These are phyloP conservation scores for Mycena rebaudengoi DNA, from an alignment of 768 basidiomycete species.

Conservation along the genomic window DNA sequence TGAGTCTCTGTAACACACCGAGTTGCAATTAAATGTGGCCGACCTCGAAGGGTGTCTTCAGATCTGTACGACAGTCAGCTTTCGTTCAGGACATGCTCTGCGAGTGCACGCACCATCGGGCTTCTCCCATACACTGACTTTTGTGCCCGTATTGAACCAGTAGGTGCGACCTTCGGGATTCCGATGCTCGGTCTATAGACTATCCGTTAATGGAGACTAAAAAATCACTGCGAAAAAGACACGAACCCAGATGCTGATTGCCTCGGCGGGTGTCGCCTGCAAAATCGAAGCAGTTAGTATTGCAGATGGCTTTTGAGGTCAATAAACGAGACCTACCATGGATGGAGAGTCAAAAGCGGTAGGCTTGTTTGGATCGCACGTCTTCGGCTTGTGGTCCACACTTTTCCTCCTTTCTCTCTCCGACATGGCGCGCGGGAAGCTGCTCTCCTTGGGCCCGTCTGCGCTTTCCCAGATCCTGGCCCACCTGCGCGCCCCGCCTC, in stretches of 20 bases:
- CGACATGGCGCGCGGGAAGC: slow-evolving; percentile 25
- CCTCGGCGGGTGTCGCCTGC: slow-evolving; percentile 18
- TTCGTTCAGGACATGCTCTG: slow-evolving; percentile 3
- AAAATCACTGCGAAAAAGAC: not conserved
- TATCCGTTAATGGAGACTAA: not conserved
- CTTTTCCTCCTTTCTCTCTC: too few species aligned
- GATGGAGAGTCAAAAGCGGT: too few species aligned
- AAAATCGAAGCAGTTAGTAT: too few species aligned
- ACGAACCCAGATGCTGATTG: slow-evolving; percentile 19
- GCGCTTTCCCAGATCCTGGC: slow-evolving; percentile 17
- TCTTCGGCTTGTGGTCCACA: too few species aligned
- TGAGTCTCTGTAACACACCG: slow-evolving; percentile 22
- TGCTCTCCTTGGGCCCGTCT: slow-evolving; percentile 6
- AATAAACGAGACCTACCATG: too few species aligned
- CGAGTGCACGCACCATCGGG: slow-evolving; percentile 78
- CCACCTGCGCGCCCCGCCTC: slow-evolving; percentile 18
- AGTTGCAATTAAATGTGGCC: slow-evolving; percentile 28
- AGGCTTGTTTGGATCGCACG: too few species aligned
- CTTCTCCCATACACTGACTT: slow-evolving; percentile 98
- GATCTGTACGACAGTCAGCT: slow-evolving; percentile 52
- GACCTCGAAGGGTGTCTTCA: slow-evolving; percentile 94
- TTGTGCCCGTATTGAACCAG: slow-evolving; percentile 91
- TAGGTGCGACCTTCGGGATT: slow-evolving; percentile 98
- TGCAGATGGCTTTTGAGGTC: too few species aligned
- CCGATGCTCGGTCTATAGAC: slow-evolving; percentile 84